These are phyloP conservation scores for Turnera subulata DNA, from an alignment of 345 rosid species.

Conservation along the genomic window DNA sequence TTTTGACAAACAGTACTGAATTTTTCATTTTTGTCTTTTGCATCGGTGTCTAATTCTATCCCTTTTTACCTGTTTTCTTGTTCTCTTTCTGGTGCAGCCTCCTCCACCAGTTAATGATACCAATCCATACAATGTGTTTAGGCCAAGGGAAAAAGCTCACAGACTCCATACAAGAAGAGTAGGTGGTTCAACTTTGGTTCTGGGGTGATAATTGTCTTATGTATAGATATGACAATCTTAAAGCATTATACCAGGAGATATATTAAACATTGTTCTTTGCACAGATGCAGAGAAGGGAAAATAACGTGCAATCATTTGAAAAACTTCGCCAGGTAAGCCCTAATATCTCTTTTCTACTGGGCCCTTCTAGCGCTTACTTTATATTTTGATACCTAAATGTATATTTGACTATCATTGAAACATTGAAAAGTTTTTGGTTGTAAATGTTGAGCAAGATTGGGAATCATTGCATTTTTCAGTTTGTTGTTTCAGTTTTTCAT, in stretches of 20 bases:
- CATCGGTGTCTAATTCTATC: background rate
- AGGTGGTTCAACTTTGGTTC: constrained; percentile 12
- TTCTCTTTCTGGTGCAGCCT: constrained; percentile 50
- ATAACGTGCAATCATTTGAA: constrained; percentile 96
- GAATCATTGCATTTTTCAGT: too few relatives aligned
- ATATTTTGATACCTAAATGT: too few relatives aligned
- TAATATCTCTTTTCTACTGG: background rate
- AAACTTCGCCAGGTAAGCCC: constrained; percentile 90
- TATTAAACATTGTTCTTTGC: constrained; percentile 15
- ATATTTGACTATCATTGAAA: too few relatives aligned
- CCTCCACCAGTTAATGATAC: constrained; percentile 97
- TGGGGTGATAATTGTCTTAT: background rate
- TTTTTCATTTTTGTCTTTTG: background rate
- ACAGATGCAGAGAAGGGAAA: constrained; percentile 99
- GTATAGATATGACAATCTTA: background rate
- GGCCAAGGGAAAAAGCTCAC: constrained; percentile 96
- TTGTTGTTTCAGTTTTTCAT: too few relatives aligned
- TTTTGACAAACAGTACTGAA: background rate
- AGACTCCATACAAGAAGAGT: constrained; percentile 97
- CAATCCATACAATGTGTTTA: constrained; percentile 94
- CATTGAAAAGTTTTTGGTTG: too few relatives aligned
- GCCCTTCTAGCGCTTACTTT: too few relatives aligned
- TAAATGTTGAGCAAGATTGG: too few relatives aligned
- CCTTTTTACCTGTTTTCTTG: constrained; percentile 15
- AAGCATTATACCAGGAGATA: too few relatives aligned